Evolutionary conservation across 108 stramenopile genomes (phyloP).

Genomic region (Fragilariopsis cylindrus): DNA sequence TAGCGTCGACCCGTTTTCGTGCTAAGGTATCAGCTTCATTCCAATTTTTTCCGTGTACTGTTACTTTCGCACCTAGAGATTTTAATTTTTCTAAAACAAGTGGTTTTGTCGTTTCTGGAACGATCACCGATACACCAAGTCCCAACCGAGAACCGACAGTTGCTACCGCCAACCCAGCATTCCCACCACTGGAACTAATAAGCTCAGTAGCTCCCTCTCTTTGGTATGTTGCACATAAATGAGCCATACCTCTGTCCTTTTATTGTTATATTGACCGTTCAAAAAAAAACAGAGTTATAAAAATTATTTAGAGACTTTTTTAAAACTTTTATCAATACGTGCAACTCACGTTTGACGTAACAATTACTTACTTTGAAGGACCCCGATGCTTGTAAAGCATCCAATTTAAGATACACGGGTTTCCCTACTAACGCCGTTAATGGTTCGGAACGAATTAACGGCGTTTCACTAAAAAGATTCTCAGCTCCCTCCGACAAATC

Average conservation of each 20-base stretch:
- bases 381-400: slow-evolving; percentile 67
- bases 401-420: slow-evolving; percentile 78
- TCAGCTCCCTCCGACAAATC: slow-evolving; percentile 20
- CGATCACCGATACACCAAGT: slow-evolving; percentile 71
- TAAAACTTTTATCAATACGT: no score
- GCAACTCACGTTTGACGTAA: background rate
- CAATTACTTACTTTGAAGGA: slow-evolving; percentile 50
- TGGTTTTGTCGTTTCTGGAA: slow-evolving; percentile 86
- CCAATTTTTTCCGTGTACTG: slow-evolving; percentile 87
- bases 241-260: slow-evolving; percentile 77
- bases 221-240: slow-evolving; percentile 57
- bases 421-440: slow-evolving; percentile 47
- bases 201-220: slow-evolving; percentile 45
- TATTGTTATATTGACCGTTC: background rate
- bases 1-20: slow-evolving; percentile 49
- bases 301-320: no score
- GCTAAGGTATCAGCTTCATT: slow-evolving; percentile 84
- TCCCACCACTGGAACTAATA: slow-evolving; percentile 71
- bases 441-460: slow-evolving; percentile 58
- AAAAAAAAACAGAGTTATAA: background rate
- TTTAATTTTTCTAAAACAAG: slow-evolving; percentile 77
- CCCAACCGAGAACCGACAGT: slow-evolving; percentile 61
- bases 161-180: slow-evolving; percentile 82
- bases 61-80: slow-evolving; percentile 78
- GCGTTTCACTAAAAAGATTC: slow-evolving; percentile 36